Evolutionary conservation across 192 early-diverging fungal genomes (phyloP).

Genomic region (Coemansia sp.): DNA sequence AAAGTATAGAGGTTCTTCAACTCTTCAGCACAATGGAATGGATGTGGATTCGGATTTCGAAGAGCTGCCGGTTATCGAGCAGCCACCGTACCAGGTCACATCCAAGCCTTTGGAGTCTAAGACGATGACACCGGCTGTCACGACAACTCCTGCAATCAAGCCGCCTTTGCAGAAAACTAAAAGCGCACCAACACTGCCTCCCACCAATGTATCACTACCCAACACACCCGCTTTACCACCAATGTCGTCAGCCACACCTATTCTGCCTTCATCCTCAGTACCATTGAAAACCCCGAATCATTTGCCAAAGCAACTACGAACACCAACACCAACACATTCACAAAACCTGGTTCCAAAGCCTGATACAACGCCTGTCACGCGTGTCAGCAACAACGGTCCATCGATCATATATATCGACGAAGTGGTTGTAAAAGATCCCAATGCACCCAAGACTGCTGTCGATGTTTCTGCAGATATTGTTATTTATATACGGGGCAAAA

Average conservation of each 20-base stretch:
- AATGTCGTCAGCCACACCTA: background rate
- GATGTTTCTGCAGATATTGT: constrained; percentile 24
- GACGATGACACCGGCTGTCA: background rate
- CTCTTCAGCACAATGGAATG: background rate
- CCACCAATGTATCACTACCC: background rate
- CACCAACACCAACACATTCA: too few relatives aligned
- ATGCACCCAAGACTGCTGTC: constrained; percentile 12
- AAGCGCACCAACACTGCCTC: background rate
- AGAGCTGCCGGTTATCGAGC: background rate
- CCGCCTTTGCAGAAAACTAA: too few relatives aligned
- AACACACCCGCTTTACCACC: background rate
- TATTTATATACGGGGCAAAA: constrained; percentile 10
- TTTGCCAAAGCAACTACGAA: too few relatives aligned
- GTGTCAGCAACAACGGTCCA: constrained; percentile 1
- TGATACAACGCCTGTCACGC: background rate
- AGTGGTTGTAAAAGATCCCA: background rate
- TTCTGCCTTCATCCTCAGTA: background rate
- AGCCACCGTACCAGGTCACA: background rate
- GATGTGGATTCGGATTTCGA: background rate
- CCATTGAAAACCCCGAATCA: too few relatives aligned
- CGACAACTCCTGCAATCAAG: too few relatives aligned
- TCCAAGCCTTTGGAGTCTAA: background rate
- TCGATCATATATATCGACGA: constrained; percentile 35
- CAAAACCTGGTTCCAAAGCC: background rate
- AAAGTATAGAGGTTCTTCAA: too few relatives aligned